Evolutionary conservation across 2,329 filamentous ascomycete genomes (phyloP).

Genomic region (Claviceps fusiformis): DNA sequence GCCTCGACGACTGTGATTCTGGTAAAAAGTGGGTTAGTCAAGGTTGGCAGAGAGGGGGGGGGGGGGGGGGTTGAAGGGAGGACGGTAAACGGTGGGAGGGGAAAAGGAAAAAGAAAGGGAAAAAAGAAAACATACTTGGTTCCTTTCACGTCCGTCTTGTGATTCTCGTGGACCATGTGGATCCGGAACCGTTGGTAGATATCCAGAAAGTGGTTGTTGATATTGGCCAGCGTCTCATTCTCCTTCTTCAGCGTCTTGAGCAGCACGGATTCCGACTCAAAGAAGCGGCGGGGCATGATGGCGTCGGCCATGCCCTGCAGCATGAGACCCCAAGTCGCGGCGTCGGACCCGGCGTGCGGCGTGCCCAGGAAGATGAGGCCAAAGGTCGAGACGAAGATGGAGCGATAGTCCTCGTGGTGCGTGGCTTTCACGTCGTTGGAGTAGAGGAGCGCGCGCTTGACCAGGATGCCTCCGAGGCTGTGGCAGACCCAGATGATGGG

Average conservation of each 20-base stretch:
- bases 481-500: conserved; percentile 68
- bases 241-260: conserved; percentile 59
- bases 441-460: conserved; percentile 57
- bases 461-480: conserved; percentile 58
- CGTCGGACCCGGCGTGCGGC: conserved; percentile 56
- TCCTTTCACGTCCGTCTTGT: conserved; percentile 55
- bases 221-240: conserved; percentile 60
- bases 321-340: conserved; percentile 53
- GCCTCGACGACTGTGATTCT: conserved; percentile 54
- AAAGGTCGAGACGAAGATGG: conserved; percentile 61
- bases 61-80: too few species aligned
- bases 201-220: conserved; percentile 60
- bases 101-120: neutral
- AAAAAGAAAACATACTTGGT: conserved; percentile 28
- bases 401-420: conserved; percentile 49
- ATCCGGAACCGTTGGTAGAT: conserved; percentile 58
- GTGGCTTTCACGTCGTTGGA: conserved; percentile 47
- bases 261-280: conserved; percentile 54
- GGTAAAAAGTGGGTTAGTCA: neutral
- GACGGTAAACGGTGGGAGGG: too few species aligned
- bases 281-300: conserved; percentile 49
- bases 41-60: too few species aligned
- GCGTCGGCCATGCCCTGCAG: conserved; percentile 55
- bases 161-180: conserved; percentile 65
- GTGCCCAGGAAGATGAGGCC: conserved; percentile 67